phyloP scores from a whole-genome alignment of 1,284 basidiomycete species.

The Moesziomyces aphidis region DNA sequence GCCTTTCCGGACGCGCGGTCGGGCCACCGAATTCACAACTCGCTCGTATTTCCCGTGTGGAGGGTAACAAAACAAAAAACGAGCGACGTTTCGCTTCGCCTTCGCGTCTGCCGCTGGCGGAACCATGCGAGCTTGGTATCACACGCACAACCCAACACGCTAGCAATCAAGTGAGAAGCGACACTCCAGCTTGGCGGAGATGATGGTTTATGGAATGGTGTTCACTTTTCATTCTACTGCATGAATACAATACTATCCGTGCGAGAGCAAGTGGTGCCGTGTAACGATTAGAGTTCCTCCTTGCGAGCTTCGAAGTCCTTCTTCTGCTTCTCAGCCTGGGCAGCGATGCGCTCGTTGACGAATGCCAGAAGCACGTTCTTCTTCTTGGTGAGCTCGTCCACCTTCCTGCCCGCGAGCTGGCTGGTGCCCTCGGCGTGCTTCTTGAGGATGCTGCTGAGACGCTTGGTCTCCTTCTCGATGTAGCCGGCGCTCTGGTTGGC shows the following conservation, averaged over 20 bases:
- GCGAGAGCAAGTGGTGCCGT: too few species aligned
- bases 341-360: conserved; percentile 61
- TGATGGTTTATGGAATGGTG: too few species aligned
- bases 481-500: conserved; percentile 78
- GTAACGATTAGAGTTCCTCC: conserved; percentile 43
- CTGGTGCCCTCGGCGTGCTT: conserved; percentile 73
- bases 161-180: too few species aligned
- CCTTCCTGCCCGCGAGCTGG: conserved; percentile 78
- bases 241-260: too few species aligned
- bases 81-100: too few species aligned
- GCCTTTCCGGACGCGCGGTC: not conserved
- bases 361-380: conserved; percentile 86
- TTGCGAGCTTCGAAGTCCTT: conserved; percentile 35
- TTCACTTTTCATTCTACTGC: too few species aligned
- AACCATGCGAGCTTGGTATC: too few species aligned
- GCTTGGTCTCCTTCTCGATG: conserved; percentile 84
- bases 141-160: too few species aligned
- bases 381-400: conserved; percentile 94
- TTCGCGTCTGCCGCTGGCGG: too few species aligned
- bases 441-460: conserved; percentile 76
- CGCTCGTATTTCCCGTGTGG: not conserved
- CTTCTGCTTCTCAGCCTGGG: conserved; percentile 47
- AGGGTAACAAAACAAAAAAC: not conserved
- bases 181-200: too few species aligned
- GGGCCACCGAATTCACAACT: not conserved